Conservation (phyloP, 2,329 filamentous ascomycete genomes). For the Dactylellina cionopaga region DNA sequence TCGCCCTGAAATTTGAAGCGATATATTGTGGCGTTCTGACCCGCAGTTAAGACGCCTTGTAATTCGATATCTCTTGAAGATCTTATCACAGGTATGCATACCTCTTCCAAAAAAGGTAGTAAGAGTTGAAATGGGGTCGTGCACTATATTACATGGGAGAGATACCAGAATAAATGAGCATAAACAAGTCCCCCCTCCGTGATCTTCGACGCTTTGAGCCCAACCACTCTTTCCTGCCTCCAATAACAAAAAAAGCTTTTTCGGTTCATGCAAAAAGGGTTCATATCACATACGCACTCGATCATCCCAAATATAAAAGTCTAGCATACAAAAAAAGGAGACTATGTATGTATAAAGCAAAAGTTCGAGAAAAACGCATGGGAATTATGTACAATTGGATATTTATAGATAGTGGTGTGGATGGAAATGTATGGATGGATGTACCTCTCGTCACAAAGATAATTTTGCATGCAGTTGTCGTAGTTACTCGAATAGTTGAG, state of each 20-base stretch:
- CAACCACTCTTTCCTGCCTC: conserved; percentile 9
- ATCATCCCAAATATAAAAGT: conserved; percentile 23
- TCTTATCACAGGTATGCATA: neutral
- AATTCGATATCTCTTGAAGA: conserved; percentile 1
- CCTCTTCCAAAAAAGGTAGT: neutral
- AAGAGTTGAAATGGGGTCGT: conserved; percentile 46
- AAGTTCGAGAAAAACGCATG: conserved; percentile 1
- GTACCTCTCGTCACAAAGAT: conserved; percentile 59
- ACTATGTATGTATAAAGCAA: conserved; percentile 24
- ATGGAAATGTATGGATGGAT: conserved; percentile 13
- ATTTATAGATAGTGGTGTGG: conserved; percentile 31
- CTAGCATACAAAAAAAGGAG: conserved; percentile 42
- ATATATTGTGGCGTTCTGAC: neutral
- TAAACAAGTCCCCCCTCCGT: conserved; percentile 9
- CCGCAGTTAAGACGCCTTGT: conserved; percentile 5
- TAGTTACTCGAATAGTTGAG: conserved; percentile 60
- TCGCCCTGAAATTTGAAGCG: conserved; percentile 5
- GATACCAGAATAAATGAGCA: conserved; percentile 25
- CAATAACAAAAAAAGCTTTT: conserved; percentile 26
- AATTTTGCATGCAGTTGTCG: conserved; percentile 51
- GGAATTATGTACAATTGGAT: conserved; percentile 47
- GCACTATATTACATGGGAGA: conserved; percentile 49
- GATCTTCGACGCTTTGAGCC: conserved; percentile 14
- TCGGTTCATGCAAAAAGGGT: conserved; percentile 14
- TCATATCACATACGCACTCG: conserved; percentile 8